These are phyloP conservation scores for Botrytis paeoniae DNA, from an alignment of 2,329 filamentous ascomycete species.

Conservation along the genomic window DNA sequence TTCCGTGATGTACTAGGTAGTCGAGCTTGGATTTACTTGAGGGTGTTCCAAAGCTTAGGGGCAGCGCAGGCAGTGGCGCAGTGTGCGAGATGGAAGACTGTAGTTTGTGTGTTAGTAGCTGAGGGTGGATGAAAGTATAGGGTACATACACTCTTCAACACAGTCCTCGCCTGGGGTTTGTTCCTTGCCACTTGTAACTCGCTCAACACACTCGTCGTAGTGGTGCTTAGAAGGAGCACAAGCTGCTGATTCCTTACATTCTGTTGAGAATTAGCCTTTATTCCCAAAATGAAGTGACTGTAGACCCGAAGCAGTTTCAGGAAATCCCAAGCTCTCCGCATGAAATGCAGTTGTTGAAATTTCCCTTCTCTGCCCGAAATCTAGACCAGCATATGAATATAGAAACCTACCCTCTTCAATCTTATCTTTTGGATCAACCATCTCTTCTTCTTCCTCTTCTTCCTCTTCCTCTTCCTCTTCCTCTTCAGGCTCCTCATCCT, in stretches of 20 bases:
- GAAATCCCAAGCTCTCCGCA: background rate
- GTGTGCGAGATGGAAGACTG: conserved; percentile 98
- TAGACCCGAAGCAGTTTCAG: background rate
- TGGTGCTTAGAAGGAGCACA: conserved; percentile 93
- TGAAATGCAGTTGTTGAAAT: background rate
- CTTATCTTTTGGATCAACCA: conserved; percentile 80
- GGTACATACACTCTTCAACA: conserved; percentile 92
- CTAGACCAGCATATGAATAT: conserved; percentile 7
- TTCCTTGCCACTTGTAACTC: conserved; percentile 65
- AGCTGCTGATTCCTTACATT: conserved; percentile 82
- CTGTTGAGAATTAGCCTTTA: conserved; percentile 48
- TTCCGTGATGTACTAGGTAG: conserved; percentile 19
- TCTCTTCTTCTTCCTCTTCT: conserved; percentile 68
- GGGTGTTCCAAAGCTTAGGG: conserved; percentile 88
- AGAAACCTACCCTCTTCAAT: conserved; percentile 81
- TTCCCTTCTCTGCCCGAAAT: background rate
- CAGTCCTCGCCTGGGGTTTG: conserved; percentile 86
- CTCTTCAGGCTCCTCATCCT: conserved; percentile 45
- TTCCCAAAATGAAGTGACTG: background rate
- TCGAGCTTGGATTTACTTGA: conserved; percentile 65
- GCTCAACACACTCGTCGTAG: conserved; percentile 96
- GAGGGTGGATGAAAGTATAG: background rate
- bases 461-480: conserved; percentile 47
- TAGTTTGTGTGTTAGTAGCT: conserved; percentile 8
- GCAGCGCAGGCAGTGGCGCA: conserved; percentile 91